These are phyloP conservation scores for Rhizoclosmatium globosum DNA, from an alignment of 192 early-diverging fungal genomes.

Conservation along the genomic window DNA sequence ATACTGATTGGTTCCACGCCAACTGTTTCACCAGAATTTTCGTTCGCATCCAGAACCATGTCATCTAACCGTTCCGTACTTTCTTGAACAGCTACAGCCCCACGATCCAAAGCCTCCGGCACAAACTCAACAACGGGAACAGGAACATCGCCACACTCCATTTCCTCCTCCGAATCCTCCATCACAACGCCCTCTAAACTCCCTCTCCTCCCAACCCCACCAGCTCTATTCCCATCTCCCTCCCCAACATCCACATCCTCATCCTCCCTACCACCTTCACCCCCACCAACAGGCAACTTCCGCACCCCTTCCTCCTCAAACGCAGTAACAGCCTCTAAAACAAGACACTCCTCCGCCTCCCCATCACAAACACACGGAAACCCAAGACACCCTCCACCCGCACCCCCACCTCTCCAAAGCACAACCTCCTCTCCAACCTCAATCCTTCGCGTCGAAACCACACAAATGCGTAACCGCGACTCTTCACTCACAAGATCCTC, in stretches of 20 bases:
- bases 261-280: too few species aligned
- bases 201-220: not conserved
- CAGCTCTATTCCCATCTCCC: not conserved
- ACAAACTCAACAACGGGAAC: not conserved
- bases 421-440: slow-evolving; percentile 47
- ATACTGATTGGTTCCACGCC: not conserved
- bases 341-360: slow-evolving; percentile 37
- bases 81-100: not conserved
- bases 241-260: not conserved
- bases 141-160: slow-evolving; percentile 1
- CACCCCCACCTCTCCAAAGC: slow-evolving; percentile 23
- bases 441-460: slow-evolving; percentile 45
- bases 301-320: slow-evolving; percentile 9
- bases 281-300: not conserved
- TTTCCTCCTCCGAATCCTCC: not conserved
- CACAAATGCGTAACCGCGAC: slow-evolving; percentile 37
- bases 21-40: not conserved
- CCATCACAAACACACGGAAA: slow-evolving; percentile 47
- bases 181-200: not conserved
- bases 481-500: slow-evolving; percentile 1
- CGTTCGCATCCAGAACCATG: slow-evolving; percentile 3
- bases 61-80: not conserved
- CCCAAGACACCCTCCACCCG: too few species aligned
- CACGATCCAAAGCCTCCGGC: too few species aligned
- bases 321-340: not conserved